These are phyloP conservation scores for Lentinula boryana DNA, from an alignment of 768 basidiomycete genomes.

Conservation along the genomic window DNA sequence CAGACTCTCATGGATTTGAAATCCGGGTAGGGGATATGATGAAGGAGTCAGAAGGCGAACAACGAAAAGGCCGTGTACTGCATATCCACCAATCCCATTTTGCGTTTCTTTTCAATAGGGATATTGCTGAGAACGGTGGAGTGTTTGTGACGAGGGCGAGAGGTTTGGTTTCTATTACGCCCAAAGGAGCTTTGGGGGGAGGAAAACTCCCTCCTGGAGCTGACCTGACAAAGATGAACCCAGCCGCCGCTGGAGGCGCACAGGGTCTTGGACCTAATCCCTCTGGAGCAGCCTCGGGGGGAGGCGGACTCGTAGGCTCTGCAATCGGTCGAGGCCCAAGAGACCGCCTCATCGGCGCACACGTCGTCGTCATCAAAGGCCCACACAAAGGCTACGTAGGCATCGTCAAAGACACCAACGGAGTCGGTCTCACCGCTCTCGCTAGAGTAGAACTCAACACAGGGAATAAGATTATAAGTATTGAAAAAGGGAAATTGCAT, in stretches of 20 bases:
- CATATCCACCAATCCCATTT: constrained; percentile 94
- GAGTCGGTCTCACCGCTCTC: constrained; percentile 32
- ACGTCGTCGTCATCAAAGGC: constrained; percentile 80
- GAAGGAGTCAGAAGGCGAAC: constrained; percentile 84
- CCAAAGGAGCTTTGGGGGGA: constrained; percentile 60
- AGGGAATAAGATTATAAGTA: constrained; percentile 79
- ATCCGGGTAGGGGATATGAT: constrained; percentile 85
- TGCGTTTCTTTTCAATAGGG: constrained; percentile 92
- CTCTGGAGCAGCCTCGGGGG: constrained; percentile 30
- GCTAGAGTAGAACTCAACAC: constrained; percentile 92
- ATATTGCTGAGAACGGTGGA: constrained; percentile 85
- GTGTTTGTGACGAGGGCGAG: constrained; percentile 90
- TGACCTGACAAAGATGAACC: constrained; percentile 92
- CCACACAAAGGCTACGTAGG: constrained; percentile 88
- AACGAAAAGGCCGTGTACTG: constrained; percentile 77
- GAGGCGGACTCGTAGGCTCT: constrained; percentile 76
- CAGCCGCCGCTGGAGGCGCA: constrained; percentile 44
- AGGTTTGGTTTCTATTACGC: constrained; percentile 76
- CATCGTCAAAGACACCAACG: constrained; percentile 92
- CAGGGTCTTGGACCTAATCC: constrained; percentile 18
- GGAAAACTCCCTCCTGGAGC: constrained; percentile 32
- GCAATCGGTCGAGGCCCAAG: constrained; percentile 74
- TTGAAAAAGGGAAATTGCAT: constrained; percentile 75
- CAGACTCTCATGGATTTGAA: constrained; percentile 85
- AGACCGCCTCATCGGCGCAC: constrained; percentile 75